Conservation (phyloP, 2,329 filamentous ascomycete genomes). For the Aureobasidium uvarum region DNA sequence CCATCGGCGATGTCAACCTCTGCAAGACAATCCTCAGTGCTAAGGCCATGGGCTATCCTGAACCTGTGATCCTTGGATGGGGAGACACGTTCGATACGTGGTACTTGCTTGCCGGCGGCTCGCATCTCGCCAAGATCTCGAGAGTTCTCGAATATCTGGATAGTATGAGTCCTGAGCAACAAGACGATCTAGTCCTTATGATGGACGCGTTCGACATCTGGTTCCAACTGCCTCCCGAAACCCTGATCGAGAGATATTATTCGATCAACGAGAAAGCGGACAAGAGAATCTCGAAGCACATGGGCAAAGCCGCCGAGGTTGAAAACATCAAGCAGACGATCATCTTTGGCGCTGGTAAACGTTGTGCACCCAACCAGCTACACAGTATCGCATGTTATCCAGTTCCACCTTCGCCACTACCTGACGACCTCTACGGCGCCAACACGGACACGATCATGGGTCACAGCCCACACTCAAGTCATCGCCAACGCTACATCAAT, state of each 20-base stretch:
- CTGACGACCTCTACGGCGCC: constrained; percentile 50
- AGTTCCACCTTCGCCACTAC: constrained; percentile 53
- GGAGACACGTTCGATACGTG: constrained; percentile 19
- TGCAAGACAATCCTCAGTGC: constrained; percentile 34
- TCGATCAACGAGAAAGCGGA: constrained; percentile 47
- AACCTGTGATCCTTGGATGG: constrained; percentile 33
- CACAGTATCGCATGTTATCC: constrained; percentile 52
- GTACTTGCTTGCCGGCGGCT: constrained; percentile 18
- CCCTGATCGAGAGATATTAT: constrained; percentile 60
- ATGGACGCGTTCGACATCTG: constrained; percentile 63
- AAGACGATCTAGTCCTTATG: constrained; percentile 59
- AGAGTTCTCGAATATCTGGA: constrained; percentile 34
- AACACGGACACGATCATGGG: constrained; percentile 51
- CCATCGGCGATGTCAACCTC: constrained; percentile 42
- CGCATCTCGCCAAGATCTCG: constrained; percentile 35
- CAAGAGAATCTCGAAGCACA: constrained; percentile 45
- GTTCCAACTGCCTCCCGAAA: constrained; percentile 63
- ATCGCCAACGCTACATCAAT: constrained; percentile 51
- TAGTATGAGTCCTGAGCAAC: constrained; percentile 29
- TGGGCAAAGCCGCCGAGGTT: constrained; percentile 28
- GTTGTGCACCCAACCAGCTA: constrained; percentile 47
- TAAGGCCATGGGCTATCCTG: constrained; percentile 32
- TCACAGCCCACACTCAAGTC: constrained; percentile 35
- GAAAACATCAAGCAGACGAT: constrained; percentile 53
- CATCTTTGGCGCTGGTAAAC: constrained; percentile 56